A percentile compares a stretch with the other conserved stretches of the same genome.
Evolutionary conservation across 306 rosid genomes (phyloP).

Genomic region (Alnus rubra): DNA sequence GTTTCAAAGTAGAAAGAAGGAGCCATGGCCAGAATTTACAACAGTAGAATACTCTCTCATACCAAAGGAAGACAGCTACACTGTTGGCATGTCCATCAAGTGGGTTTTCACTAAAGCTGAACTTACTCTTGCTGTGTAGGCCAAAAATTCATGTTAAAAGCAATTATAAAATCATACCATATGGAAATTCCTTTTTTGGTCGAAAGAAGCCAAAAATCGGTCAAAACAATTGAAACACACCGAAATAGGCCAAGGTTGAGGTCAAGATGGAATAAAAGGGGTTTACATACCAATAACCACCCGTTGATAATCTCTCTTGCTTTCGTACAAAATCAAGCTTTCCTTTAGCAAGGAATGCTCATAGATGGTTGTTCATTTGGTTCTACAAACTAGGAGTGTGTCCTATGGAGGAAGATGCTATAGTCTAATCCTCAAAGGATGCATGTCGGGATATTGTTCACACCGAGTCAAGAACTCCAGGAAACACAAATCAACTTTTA

Average conservation of each 20-base stretch:
- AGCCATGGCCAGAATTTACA: background rate
- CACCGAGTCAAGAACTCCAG: background rate
- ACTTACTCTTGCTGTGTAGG: background rate
- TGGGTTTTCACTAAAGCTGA: background rate
- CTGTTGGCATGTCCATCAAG: background rate
- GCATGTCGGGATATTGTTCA: background rate
- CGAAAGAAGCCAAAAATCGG: background rate
- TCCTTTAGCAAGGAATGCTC: background rate
- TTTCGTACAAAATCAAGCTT: background rate
- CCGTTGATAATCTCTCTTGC: background rate
- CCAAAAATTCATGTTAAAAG: background rate
- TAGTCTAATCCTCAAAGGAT: background rate
- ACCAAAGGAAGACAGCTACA: background rate
- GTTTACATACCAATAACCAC: background rate
- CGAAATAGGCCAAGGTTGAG: background rate
- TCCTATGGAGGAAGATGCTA: background rate
- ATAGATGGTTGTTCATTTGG: background rate
- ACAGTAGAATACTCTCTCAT: background rate
- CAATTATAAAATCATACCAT: background rate
- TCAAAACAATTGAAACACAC: background rate
- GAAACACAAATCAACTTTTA: background rate
- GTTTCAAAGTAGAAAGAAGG: background rate
- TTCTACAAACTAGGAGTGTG: background rate
- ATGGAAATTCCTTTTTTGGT: background rate
- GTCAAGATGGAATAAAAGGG: background rate